A percentile compares a stretch with the other conserved stretches of the same genome.
Evolutionary conservation across 495 filamentous ascomycete genomes (phyloP).

Genomic region (Tetracladium setigerum): DNA sequence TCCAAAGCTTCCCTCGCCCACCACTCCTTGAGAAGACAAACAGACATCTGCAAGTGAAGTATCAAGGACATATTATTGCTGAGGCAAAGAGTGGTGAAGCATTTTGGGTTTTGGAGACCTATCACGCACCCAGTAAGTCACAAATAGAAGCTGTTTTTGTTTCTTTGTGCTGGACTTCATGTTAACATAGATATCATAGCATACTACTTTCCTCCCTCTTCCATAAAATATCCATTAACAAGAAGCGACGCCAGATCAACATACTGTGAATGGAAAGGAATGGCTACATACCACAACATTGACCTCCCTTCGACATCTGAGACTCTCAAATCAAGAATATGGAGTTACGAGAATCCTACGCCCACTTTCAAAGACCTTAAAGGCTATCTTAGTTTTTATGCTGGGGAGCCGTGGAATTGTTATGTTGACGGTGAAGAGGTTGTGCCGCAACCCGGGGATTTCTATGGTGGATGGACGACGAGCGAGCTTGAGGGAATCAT

Average conservation of each 20-base stretch:
- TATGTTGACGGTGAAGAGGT: constrained; percentile 53
- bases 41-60: constrained; percentile 45
- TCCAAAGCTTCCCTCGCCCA: constrained; percentile 50
- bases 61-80: constrained; percentile 41
- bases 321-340: constrained; percentile 39
- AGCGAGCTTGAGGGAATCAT: constrained; percentile 46
- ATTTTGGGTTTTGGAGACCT: constrained; percentile 53
- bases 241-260: constrained; percentile 33
- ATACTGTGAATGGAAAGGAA: constrained; percentile 51
- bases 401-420: constrained; percentile 46
- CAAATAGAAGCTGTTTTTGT: not conserved
- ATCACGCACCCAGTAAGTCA: constrained; percentile 44
- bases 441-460: constrained; percentile 48
- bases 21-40: constrained; percentile 42
- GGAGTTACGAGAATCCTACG: constrained; percentile 46
- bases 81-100: constrained; percentile 38
- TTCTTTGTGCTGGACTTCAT: not conserved
- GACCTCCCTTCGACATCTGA: constrained; percentile 19
- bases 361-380: constrained; percentile 38
- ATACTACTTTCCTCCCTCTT: constrained; percentile 46
- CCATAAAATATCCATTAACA: constrained; percentile 33
- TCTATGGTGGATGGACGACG: constrained; percentile 53
- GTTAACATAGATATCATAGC: constrained; percentile 23
- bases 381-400: constrained; percentile 45
- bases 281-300: constrained; percentile 42